Percentiles rank a stretch among this genome's conserved stretches.
Evolutionary conservation across 345 rosid genomes (phyloP).

Genomic region (Streptanthus diversifolius): DNA sequence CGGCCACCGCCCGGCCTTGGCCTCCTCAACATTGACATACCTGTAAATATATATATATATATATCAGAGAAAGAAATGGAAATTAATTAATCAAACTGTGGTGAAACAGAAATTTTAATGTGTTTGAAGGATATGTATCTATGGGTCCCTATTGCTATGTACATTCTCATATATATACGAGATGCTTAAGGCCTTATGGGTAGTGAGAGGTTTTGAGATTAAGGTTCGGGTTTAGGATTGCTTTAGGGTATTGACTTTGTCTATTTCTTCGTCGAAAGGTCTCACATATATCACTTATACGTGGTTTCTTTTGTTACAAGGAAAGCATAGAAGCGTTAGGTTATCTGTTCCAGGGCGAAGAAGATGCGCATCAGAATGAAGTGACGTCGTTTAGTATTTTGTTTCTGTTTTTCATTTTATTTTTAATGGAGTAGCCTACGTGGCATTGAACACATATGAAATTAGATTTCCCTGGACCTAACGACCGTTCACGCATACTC

Average conservation of each 20-base stretch:
- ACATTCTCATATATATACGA: not conserved
- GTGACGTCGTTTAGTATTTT: not conserved
- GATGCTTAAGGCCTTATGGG: not conserved
- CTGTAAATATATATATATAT: not conserved
- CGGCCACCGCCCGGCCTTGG: constrained; percentile 16
- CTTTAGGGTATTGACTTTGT: constrained; percentile 29
- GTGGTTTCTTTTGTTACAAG: constrained; percentile 22
- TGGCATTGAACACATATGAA: constrained; percentile 22
- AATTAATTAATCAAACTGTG: not conserved
- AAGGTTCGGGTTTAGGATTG: constrained; percentile 34
- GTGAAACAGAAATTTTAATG: constrained; percentile 6
- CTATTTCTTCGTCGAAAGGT: constrained; percentile 18
- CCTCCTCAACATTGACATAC: constrained; percentile 13
- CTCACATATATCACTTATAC: not conserved
- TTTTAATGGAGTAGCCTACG: not conserved
- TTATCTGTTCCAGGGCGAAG: not conserved
- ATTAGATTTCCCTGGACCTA: not conserved
- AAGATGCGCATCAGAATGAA: not conserved
- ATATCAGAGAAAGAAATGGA: not conserved
- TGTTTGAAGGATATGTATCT: not conserved
- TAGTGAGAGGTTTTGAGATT: constrained; percentile 18
- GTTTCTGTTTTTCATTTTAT: not conserved
- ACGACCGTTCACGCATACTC: not conserved
- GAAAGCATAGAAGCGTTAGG: not conserved
- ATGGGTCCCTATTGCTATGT: not conserved